Conservation (phyloP, 129 eudicot genomes). For the Ambrosia artemisiifolia region DNA sequence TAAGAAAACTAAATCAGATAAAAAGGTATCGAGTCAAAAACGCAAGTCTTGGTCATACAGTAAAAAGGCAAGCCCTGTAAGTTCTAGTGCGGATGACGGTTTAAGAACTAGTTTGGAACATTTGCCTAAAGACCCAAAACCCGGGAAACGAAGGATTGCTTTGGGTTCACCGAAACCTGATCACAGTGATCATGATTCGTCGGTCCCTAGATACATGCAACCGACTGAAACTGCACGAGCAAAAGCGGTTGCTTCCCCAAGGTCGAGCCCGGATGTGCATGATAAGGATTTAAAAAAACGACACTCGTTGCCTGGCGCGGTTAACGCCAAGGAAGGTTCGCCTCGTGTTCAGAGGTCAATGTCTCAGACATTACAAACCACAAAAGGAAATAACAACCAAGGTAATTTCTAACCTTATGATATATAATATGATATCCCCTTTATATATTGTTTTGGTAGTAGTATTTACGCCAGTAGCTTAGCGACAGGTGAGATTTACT, state of each 20-base stretch:
- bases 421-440: not conserved
- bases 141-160: slow-evolving; percentile 66
- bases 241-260: slow-evolving; percentile 80
- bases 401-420: slow-evolving; percentile 40
- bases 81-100: slow-evolving; percentile 23
- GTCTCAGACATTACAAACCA: slow-evolving; percentile 59
- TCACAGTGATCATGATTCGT: slow-evolving; percentile 49
- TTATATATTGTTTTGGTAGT: not conserved
- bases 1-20: slow-evolving; percentile 46
- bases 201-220: slow-evolving; percentile 90
- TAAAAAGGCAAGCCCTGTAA: slow-evolving; percentile 40
- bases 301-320: slow-evolving; percentile 69
- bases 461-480: not conserved
- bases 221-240: slow-evolving; percentile 92
- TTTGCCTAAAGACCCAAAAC: slow-evolving; percentile 58
- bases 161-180: slow-evolving; percentile 64
- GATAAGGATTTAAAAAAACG: slow-evolving; percentile 82
- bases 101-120: slow-evolving; percentile 58
- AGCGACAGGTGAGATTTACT: no score
- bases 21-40: slow-evolving; percentile 44
- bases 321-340: slow-evolving; percentile 66
- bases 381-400: slow-evolving; percentile 60
- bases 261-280: slow-evolving; percentile 87
- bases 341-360: slow-evolving; percentile 70
- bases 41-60: slow-evolving; percentile 52